phyloP scores from a whole-genome alignment of 768 basidiomycete genomes.

The Suillus ampliporus region DNA sequence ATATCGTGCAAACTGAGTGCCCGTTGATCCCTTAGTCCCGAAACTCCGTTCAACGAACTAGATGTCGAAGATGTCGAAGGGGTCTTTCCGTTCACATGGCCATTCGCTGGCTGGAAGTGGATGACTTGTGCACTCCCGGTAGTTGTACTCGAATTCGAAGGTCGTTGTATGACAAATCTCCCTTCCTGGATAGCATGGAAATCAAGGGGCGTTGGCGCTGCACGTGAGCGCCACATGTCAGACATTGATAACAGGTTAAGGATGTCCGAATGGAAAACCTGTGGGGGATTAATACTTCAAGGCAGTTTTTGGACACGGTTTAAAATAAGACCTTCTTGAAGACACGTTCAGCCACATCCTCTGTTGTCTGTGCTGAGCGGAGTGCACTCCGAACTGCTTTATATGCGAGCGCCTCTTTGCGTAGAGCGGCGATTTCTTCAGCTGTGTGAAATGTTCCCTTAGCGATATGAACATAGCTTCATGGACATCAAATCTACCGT shows the following conservation, averaged over 20 bases:
- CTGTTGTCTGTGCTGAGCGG: conserved; percentile 44
- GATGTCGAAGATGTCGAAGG: conserved; percentile 16
- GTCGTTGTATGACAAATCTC: conserved; percentile 54
- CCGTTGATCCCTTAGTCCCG: conserved; percentile 81
- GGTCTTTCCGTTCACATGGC: conserved; percentile 22
- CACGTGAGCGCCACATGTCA: conserved; percentile 95
- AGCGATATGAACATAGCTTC: conserved; percentile 3
- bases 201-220: conserved; percentile 85
- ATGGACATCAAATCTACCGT: conserved; percentile 56
- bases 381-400: conserved; percentile 75
- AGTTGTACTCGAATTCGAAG: conserved; percentile 22
- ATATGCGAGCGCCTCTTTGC: conserved; percentile 91
- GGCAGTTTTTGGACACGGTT: not conserved
- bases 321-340: conserved; percentile 77
- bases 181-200: conserved; percentile 76
- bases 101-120: conserved; percentile 28
- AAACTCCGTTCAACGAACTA: conserved; percentile 16
- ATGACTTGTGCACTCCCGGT: conserved; percentile 15
- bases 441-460: conserved; percentile 48
- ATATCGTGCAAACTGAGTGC: conserved; percentile 80
- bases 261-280: conserved; percentile 93
- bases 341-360: conserved; percentile 66
- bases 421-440: conserved; percentile 86
- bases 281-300: conserved; percentile 10
- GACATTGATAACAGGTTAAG: conserved; percentile 88